Conservation (phyloP, 2,329 filamentous ascomycete species). For the Nemania abortiva region DNA sequence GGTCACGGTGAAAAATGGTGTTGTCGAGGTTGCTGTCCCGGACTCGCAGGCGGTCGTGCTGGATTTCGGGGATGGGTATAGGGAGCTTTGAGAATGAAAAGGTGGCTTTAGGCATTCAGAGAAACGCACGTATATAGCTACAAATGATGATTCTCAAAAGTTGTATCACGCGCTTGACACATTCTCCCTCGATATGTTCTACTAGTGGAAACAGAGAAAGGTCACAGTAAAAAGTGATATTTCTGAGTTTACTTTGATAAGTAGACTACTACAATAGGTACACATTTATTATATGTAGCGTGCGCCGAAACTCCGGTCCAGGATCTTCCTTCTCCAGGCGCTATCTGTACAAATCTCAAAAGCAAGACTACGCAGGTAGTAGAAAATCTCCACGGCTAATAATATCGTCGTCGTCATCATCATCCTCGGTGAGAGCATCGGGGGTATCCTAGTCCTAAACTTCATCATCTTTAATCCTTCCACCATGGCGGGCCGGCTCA, state of each 20-base stretch:
- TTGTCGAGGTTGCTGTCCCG: conserved; percentile 54
- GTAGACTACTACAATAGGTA: conserved; percentile 23
- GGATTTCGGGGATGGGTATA: conserved; percentile 44
- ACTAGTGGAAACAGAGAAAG: background rate
- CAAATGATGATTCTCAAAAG: background rate
- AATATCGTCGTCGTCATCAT: conserved; percentile 20
- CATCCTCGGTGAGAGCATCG: conserved; percentile 14
- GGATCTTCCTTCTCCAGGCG: background rate
- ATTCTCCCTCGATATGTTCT: background rate
- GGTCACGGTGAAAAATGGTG: conserved; percentile 53
- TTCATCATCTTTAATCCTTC: conserved; percentile 14
- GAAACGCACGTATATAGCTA: background rate
- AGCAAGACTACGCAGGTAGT: background rate
- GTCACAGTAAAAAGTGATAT: conserved; percentile 5
- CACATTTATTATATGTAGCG: conserved; percentile 21
- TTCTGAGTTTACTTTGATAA: conserved; percentile 6
- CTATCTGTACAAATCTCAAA: conserved; percentile 24
- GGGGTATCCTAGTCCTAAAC: conserved; percentile 30
- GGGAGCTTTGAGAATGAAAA: background rate
- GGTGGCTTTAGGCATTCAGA: background rate
- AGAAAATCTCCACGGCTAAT: conserved; percentile 2
- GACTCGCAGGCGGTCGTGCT: conserved; percentile 59
- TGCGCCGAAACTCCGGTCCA: conserved; percentile 35
- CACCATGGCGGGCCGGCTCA: background rate
- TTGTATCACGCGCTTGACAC: background rate